phyloP scores from a whole-genome alignment of 176 grass and related monocot species.

The Zea mays region Zm-B73-REFERENCE-NAM-5.0 NC_050101.1:9950001-9950500 shows the following conservation, averaged over 20 bases:
- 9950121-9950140: conserved; percentile 64
- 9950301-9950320: neutral
- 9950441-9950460: conserved; percentile 13
- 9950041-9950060: conserved; percentile 35
- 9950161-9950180: conserved; percentile 30
- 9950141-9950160: conserved; percentile 32
- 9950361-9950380: neutral
- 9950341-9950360: conserved; percentile 21
- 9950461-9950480: conserved; percentile 16
- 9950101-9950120: conserved; percentile 53
- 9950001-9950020: conserved; percentile 29
- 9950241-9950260: neutral
- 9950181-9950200: neutral
- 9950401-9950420: neutral
- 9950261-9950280: conserved; percentile 5
- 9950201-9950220: neutral
- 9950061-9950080: conserved; percentile 43
- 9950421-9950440: conserved; percentile 25
- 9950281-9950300: conserved; percentile 13
- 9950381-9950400: neutral
- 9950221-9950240: conserved; percentile 18
- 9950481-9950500: conserved; percentile 18
- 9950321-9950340: conserved; percentile 26
- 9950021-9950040: conserved; percentile 27
- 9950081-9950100: conserved; percentile 47